Percentiles rank a stretch among this genome's conserved stretches.
phyloP scores from a whole-genome alignment of 345 rosid genomes.

The Acer negundo region DNA sequence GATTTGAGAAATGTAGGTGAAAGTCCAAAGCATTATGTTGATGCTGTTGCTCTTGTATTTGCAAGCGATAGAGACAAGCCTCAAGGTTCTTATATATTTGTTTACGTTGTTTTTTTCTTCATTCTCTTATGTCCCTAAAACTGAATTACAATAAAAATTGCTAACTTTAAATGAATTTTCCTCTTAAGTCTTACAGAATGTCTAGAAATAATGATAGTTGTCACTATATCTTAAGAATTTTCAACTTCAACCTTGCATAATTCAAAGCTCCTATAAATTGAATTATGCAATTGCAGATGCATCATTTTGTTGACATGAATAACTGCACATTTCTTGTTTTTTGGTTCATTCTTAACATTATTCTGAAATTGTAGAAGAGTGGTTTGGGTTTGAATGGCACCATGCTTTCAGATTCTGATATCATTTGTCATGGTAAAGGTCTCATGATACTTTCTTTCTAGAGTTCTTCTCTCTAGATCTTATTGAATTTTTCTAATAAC shows the following conservation, averaged over 20 bases:
- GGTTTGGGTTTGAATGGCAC: neutral
- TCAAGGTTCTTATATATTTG: conserved; percentile 43
- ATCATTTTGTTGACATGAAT: neutral
- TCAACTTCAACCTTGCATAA: neutral
- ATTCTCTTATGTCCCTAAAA: conserved; percentile 9
- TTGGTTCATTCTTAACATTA: neutral
- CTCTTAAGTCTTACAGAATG: conserved; percentile 4
- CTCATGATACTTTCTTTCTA: neutral
- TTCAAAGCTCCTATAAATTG: neutral
- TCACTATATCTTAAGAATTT: neutral
- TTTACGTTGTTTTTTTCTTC: neutral
- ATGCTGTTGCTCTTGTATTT: conserved; percentile 66
- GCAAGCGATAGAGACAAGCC: conserved; percentile 64
- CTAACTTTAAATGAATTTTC: neutral
- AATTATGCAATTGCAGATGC: conserved; percentile 1
- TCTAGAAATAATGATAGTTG: neutral
- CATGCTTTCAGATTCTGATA: neutral
- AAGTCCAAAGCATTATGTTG: conserved; percentile 6
- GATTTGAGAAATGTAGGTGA: conserved; percentile 26
- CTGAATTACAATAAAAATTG: conserved; percentile 8
- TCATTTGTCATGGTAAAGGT: neutral
- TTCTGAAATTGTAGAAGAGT: neutral
- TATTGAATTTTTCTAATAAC: neutral
- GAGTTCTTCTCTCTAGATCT: neutral
- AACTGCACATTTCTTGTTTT: neutral